Evolutionary conservation across 768 basidiomycete genomes (phyloP), one percentile per base, ranked within the genome.

Genomic region (Leccinum subgranulosum): DNA sequence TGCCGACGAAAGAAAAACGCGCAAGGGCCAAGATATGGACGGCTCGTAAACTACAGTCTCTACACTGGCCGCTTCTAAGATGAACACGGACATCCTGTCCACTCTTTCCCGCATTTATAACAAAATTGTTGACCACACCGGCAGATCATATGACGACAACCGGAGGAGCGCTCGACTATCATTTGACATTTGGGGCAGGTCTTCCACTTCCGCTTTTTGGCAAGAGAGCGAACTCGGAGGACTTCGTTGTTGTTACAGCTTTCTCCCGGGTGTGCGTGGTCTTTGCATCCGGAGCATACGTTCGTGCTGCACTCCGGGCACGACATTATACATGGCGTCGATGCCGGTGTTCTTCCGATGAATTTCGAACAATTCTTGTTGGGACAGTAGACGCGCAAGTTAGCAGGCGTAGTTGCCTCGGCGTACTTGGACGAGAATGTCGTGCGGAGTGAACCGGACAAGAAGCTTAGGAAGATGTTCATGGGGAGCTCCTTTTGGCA

Each of bases 81-180:
- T 12, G 0, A 3, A 19, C 69, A 64, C 11, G 0, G 3, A 45
- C 69, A 62, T 1, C 1, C 1, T 0, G 10, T 19, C 61, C 63
- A 61, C 29, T 49, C 55, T 14, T 7, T 9, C 2, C 66, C 70
- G 21, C 69, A 70, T 1, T 0, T 3, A 33, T 70, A 70, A 27
- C 69, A 70, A 54, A 70, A 70, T 1, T 36, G 14, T 23, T 61
- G 52, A 1, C 23, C 23, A 28, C 85, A 86, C 21, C 77, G 73
- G 60, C 86, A 88, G 5, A 73, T 74, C 76, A 88, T 87, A 55
- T 84, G 81, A 66, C 75, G 74, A 59, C 86, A 87, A 4, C 86
- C 86, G 2, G 63, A 45, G 4, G 67, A 52, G 4, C 84, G 75
- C 61, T 87, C 86, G 34, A 87, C 77, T 51, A 87, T 74, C 28